Base-by-base conservation (phyloP, 2,329 filamentous ascomycete species). In the Trichoderma aggressivum region DNA sequence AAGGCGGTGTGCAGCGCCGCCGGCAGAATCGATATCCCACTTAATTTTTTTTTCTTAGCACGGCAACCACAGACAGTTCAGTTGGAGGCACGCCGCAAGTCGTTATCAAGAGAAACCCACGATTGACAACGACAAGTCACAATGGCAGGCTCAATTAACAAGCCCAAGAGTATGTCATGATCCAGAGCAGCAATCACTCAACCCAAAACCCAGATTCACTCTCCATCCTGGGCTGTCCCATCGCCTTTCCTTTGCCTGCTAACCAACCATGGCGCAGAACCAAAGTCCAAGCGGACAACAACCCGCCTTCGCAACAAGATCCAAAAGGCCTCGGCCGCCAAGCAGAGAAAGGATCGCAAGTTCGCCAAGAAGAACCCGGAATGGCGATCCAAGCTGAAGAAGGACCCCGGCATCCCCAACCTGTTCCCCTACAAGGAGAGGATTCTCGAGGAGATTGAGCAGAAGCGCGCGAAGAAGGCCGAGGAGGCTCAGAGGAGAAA, bases 371-470 rank as follows among this genome's bases (percentile, higher is more conserved):
- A 97, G 89, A 97, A 98, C 81, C 95, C 96, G 39, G 90, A 97
- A 93, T 98, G 96, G 94, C 90, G 92, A 76, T 94, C 94, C 72
- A 93, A 94, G 81, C 81, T 97, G 76, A 98, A 98, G 89, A 99
- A 98, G 85, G 96, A 99, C 78, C 96, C 95, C 28, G 96, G 96
- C 62, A 98, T 99, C 73, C 96, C 96, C 53, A 99, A 98, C 79
- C 84, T 98, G 43, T 99, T 98, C 84, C 96, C 96, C 1, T 98
- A 96, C 87, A 99, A 99, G 85, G 94, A 98, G 81, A 94, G 92
- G 86, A 88, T 99, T 32, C 88, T 99, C 39, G 90, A 94, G 71
- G 94, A 99, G 82, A 97, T 99, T 76, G 96, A 99, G 83, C 93
- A 97, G 83, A 91, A 89, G 77, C 92, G 92, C 79, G 85, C 91